Conservation (phyloP, 495 filamentous ascomycete genomes). For the Venustampulla echinocandica region DNA sequence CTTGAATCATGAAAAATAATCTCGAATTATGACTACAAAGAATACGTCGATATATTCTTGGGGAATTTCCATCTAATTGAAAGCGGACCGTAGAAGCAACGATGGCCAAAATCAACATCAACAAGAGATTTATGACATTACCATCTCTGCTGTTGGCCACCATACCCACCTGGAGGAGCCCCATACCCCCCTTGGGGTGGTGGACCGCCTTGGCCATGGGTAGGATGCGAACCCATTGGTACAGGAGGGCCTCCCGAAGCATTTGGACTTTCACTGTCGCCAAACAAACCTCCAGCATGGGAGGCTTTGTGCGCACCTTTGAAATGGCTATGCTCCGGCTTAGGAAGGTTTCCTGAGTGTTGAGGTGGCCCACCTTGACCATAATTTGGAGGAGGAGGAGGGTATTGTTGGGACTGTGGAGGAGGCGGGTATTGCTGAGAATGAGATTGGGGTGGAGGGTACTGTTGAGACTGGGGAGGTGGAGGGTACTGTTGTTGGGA, state of each 20-base stretch:
- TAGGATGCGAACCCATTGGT: conserved; percentile 27
- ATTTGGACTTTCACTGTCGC: conserved; percentile 20
- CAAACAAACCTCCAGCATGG: conserved; percentile 9
- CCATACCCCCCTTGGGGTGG: conserved; percentile 14
- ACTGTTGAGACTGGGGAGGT: conserved; percentile 15
- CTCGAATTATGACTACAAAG: conserved; percentile 14
- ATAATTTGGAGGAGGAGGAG: conserved; percentile 4
- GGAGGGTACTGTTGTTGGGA: too few species aligned
- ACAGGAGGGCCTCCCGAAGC: conserved; percentile 21
- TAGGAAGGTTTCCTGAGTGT: conserved; percentile 9
- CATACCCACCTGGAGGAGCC: conserved; percentile 11
- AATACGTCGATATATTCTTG: conserved; percentile 7
- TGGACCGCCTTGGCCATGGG: conserved; percentile 22
- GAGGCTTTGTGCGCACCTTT: too few species aligned
- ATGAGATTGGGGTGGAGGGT: conserved; percentile 16
- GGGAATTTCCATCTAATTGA: conserved; percentile 20
- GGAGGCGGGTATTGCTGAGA: conserved; percentile 2
- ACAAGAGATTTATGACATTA: conserved; percentile 5
- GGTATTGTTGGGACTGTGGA: conserved; percentile 18
- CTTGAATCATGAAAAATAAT: background rate
- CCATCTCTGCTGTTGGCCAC: conserved; percentile 19
- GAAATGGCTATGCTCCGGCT: conserved; percentile 12
- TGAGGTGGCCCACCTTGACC: conserved; percentile 6
- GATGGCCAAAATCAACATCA: background rate
- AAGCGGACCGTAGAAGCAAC: background rate